Conservation (phyloP, 257 asterid species). For the Marsdenia floribunda region DNA sequence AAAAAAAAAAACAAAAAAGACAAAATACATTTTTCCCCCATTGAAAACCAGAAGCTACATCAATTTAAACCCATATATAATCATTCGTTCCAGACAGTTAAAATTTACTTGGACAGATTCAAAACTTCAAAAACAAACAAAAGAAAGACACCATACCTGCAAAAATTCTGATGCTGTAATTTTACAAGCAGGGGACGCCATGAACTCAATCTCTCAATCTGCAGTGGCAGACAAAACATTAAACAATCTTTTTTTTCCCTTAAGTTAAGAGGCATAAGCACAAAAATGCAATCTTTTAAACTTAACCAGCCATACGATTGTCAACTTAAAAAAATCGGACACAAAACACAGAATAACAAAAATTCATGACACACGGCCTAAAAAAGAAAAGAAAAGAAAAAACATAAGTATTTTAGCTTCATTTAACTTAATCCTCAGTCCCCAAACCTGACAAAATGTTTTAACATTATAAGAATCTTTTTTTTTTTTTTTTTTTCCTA, state of each 20-base stretch:
- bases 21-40: slow-evolving; percentile 34
- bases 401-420: too few relatives aligned
- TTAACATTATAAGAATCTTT: too few relatives aligned
- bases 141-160: slow-evolving; percentile 35
- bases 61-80: background rate
- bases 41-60: slow-evolving; percentile 35
- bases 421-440: too few relatives aligned
- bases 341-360: too few relatives aligned
- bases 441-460: too few relatives aligned
- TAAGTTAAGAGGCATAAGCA: background rate
- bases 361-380: too few relatives aligned
- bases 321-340: too few relatives aligned
- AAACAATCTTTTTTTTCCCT: background rate
- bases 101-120: background rate
- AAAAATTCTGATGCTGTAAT: slow-evolving; percentile 58
- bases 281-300: background rate
- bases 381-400: too few relatives aligned
- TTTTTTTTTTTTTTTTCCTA: too few relatives aligned
- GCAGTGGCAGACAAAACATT: background rate
- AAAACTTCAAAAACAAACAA: background rate
- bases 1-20: too few relatives aligned
- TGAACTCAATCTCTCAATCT: slow-evolving; percentile 26
- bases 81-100: background rate
- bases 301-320: too few relatives aligned
- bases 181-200: slow-evolving; percentile 55